A percentile compares a stretch with the other conserved stretches of the same genome.
These are phyloP conservation scores for Clausena lansium DNA, from an alignment of 345 rosid species.

Conservation along the genomic window DNA sequence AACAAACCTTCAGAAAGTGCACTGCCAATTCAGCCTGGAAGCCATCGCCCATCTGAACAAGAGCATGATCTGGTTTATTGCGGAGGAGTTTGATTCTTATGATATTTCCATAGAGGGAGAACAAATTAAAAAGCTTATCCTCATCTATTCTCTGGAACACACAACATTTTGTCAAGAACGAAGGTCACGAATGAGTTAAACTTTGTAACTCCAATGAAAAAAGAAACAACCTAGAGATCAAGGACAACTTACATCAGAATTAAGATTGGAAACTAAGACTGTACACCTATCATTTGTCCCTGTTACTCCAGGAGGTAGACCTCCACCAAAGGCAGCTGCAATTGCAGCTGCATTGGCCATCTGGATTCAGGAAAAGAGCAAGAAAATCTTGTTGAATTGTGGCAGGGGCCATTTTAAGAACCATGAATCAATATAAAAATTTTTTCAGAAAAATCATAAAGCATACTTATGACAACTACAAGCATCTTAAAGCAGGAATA, in stretches of 20 bases:
- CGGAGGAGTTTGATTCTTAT: conserved; percentile 90
- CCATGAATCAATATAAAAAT: conserved; percentile 9
- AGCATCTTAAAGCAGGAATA: not conserved
- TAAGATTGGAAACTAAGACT: conserved; percentile 79
- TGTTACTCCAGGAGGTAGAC: conserved; percentile 90
- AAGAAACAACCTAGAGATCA: not conserved
- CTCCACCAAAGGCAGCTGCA: conserved; percentile 95
- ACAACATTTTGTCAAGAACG: conserved; percentile 14
- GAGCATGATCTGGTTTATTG: conserved; percentile 97
- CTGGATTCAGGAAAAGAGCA: conserved; percentile 33
- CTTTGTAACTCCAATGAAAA: not conserved
- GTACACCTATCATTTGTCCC: conserved; percentile 98
- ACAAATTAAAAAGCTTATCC: conserved; percentile 92
- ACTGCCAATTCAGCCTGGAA: conserved; percentile 97
- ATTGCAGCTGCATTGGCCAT: conserved; percentile 90
- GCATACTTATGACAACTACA: not conserved
- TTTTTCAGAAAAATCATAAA: not conserved
- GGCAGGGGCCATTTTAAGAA: not conserved
- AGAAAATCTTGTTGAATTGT: conserved; percentile 3
- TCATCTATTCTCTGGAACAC: conserved; percentile 73
- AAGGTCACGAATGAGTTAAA: conserved; percentile 1
- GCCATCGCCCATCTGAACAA: conserved; percentile 98
- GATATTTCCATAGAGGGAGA: conserved; percentile 95
- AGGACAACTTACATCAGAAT: conserved; percentile 69
- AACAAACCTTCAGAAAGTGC: conserved; percentile 85